Evolutionary conservation across 495 filamentous ascomycete species (phyloP), one percentile per base, ranked within the genome.

Genomic region (Podospora pseudoanserina): DNA sequence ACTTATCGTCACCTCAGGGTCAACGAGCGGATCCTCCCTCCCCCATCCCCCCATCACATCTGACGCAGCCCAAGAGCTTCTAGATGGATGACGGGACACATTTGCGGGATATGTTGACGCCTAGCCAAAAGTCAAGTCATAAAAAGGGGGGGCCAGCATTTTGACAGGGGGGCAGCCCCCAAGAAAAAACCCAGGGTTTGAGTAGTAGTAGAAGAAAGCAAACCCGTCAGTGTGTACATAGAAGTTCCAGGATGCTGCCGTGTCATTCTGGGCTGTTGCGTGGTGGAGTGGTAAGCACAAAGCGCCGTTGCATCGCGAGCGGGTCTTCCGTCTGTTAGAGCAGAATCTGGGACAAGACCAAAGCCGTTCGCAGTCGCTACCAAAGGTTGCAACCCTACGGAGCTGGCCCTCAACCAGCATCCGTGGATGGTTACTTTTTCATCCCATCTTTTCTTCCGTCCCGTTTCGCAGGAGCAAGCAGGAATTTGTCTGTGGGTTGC

Each of bases 311-410:
- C 39, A 32, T 61, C 18, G 59, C 27, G 6, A 61, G 59, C 59
- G 59, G 59, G 59, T 61, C 59, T 61, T 27, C 59, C 20, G 23
- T 27, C 59, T 61, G 7, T 27, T 32, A 27, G 59, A 3, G 63
- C 15, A 16, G 11, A 32, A 49, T 69, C 63, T 27, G 63, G 58
- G n/a, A 65, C 7, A 61, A 11, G 53, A 32, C 65, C 60, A 67
- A 67, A 54, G 23, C 23, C 64, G 32, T 19, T 61, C 55, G 63
- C 18, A 66, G 65, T 67, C 65, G 69, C 61, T 70, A 70, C 69
- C 69, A 61, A 55, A 65, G 28, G 63, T 4, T 59, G 34, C 34
- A 63, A 63, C 61, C 28, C 61, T 63, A 63, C 61, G 32, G 61
- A 58, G 55, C 55, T 58, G 55, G 39, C n/a, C 0, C 3, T 58